Evolutionary conservation across 1,284 basidiomycete genomes (phyloP), one percentile per base, ranked within the genome.

Genomic region (Ganoderma boninense): DNA sequence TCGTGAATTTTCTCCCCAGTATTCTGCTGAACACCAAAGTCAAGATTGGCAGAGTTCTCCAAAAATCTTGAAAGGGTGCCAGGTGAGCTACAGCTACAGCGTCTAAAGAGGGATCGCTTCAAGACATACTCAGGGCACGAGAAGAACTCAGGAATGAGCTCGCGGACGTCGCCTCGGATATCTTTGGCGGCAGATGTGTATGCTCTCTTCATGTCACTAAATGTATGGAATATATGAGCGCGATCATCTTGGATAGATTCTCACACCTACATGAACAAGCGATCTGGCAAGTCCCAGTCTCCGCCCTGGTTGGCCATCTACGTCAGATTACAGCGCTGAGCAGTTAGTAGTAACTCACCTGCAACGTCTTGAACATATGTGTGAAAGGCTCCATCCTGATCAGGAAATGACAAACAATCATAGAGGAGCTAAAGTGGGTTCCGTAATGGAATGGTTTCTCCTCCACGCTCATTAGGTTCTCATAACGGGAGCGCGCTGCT

Each of bases 211-310:
- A 97, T 83, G 73, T 95, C 91, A 73, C 92, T 95, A 70, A 32
- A 65, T 44, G 23, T 65, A 76, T 67, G 44, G 43, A 20, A 32
- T 29, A 43, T 65, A 26, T 8, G 5, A 10, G 32, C 26, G 18
- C 23, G 5, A 11, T 42, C 23, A 10, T 42, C 16, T n/a, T 11
- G n/a, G 40, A 40, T 16, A 20, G 7, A 42, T 26, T 20, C 5
- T 54, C 26, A 4, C 2, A 72, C 83, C 32, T 74, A 95, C 86
- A 88, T 91, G 81, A 99, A 99, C 16, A 98, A 83, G 32, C 97
- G 87, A 83, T 98, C 97, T 0, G 97, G 96, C n/a, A 98, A 83
- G 83, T 98, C 97, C 90, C 97, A 98, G 76, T 94, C 93, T n/a
- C 97, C 96, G 29, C 95, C 95, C 85, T 92, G 75, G 14, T 38